phyloP scores from a whole-genome alignment of 495 filamentous ascomycete genomes.

The Daldinia bambusicola region DNA sequence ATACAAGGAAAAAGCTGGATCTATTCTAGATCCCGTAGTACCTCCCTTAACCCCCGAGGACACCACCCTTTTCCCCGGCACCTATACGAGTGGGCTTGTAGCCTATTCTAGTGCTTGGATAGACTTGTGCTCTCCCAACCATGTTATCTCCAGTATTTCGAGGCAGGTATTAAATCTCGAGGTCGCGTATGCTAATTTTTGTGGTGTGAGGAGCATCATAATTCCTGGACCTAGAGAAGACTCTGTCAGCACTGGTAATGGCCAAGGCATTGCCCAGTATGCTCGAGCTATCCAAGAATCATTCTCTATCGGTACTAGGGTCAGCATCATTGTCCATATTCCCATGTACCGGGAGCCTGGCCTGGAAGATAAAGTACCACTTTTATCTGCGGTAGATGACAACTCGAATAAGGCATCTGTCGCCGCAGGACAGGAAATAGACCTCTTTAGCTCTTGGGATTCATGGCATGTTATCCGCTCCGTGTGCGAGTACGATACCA shows the following conservation, averaged over 20 bases:
- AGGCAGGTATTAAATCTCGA: slow-evolving; percentile 90
- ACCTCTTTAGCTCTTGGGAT: slow-evolving; percentile 86
- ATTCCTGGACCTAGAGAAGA: slow-evolving; percentile 76
- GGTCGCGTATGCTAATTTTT: slow-evolving; percentile 93
- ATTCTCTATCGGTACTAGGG: slow-evolving; percentile 73
- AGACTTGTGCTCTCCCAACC: slow-evolving; percentile 85
- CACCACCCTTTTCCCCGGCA: slow-evolving; percentile 76
- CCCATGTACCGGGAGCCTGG: slow-evolving; percentile 74
- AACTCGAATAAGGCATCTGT: slow-evolving; percentile 30
- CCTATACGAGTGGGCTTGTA: slow-evolving; percentile 74
- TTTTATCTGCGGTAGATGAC: slow-evolving; percentile 50
- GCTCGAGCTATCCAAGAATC: slow-evolving; percentile 86
- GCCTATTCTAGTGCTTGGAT: slow-evolving; percentile 87
- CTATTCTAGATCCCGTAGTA: slow-evolving; percentile 62
- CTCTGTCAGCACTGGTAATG: slow-evolving; percentile 48
- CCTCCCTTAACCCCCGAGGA: slow-evolving; percentile 77
- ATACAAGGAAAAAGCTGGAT: slow-evolving; percentile 34
- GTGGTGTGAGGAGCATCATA: slow-evolving; percentile 84
- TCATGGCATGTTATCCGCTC: slow-evolving; percentile 90
- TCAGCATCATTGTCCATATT: slow-evolving; percentile 82
- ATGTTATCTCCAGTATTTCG: slow-evolving; percentile 81
- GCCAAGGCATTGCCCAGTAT: slow-evolving; percentile 70
- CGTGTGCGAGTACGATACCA: slow-evolving; percentile 83
- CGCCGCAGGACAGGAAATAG: slow-evolving; percentile 55
- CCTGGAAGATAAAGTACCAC: slow-evolving; percentile 53